Percentiles rank a stretch among this genome's conserved stretches.
Evolutionary conservation across 805 yeast species (phyloP).

Genomic region (Saccharomycopsis sp.): DNA sequence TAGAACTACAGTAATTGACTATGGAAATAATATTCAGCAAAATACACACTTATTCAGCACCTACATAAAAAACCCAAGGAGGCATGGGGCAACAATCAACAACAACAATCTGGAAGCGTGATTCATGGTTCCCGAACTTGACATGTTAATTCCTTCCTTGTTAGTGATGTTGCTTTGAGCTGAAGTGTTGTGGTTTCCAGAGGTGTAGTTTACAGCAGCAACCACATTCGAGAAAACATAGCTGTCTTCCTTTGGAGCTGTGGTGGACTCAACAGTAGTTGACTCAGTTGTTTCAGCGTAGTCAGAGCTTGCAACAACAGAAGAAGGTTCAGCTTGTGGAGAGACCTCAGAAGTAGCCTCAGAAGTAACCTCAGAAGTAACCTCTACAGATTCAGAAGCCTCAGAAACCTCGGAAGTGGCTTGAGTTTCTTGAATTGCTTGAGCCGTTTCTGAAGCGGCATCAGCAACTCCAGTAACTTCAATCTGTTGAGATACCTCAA

Average conservation of each 20-base stretch:
- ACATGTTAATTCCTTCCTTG: background rate
- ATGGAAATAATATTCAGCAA: background rate
- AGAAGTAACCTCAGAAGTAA: background rate
- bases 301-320: no score
- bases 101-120: background rate
- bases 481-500: background rate
- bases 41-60: background rate
- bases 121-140: background rate
- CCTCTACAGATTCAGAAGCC: background rate
- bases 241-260: background rate
- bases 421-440: background rate
- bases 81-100: background rate
- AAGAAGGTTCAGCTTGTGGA: background rate
- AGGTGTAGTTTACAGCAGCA: background rate
- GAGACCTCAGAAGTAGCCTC: background rate
- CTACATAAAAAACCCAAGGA: background rate
- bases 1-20: background rate
- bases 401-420: background rate
- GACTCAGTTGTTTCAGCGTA: no score
- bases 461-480: no score
- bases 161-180: background rate
- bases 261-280: background rate
- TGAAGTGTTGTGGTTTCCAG: background rate
- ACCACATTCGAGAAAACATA: background rate
- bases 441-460: no score